phyloP scores from a whole-genome alignment of 352 stramenopile genomes.

The Globisporangium cederbergense region DNA sequence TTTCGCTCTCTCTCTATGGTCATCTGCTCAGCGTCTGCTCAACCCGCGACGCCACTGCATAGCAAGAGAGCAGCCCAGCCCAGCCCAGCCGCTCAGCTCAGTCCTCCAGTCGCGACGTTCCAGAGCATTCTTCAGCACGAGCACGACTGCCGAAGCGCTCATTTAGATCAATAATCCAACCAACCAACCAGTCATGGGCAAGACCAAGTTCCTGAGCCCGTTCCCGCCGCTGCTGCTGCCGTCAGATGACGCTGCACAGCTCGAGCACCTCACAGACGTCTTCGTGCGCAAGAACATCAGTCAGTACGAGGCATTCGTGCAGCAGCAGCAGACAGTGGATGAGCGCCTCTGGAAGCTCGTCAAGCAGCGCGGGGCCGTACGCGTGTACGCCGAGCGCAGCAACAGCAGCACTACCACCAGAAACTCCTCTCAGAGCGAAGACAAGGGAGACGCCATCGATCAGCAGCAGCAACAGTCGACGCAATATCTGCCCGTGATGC shows the following conservation, averaged over 20 bases:
- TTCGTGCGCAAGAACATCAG: slow-evolving; percentile 24
- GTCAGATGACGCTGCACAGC: slow-evolving; percentile 20
- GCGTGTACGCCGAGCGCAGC: slow-evolving; percentile 33
- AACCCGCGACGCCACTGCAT: no score
- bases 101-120: no score
- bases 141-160: background rate
- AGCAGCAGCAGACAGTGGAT: slow-evolving; percentile 23
- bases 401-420: slow-evolving; percentile 26
- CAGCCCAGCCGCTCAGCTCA: no score
- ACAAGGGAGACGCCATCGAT: background rate
- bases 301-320: slow-evolving; percentile 29
- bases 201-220: slow-evolving; percentile 18
- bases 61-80: no score
- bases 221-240: slow-evolving; percentile 32
- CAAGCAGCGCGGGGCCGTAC: slow-evolving; percentile 34
- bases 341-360: slow-evolving; percentile 25
- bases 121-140: no score
- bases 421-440: slow-evolving; percentile 17
- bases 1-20: no score
- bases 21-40: no score
- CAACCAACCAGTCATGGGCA: background rate
- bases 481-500: slow-evolving; percentile 8
- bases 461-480: background rate
- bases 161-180: background rate
- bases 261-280: slow-evolving; percentile 24